phyloP scores from a whole-genome alignment of 345 rosid species.

The Camelina neglecta region DNA sequence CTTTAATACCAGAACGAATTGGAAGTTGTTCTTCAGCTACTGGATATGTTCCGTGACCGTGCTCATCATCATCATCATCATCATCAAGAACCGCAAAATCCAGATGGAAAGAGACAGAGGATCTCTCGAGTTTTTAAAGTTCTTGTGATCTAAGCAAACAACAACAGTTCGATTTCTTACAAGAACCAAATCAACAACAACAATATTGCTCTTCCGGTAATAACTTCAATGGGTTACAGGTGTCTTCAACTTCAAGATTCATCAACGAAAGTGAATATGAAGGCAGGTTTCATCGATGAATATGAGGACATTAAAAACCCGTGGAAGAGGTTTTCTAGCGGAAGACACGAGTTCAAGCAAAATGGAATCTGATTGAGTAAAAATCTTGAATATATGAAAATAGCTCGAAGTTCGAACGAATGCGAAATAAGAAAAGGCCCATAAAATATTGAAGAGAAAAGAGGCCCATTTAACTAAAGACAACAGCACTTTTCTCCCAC shows the following conservation, averaged over 20 bases:
- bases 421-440: background rate
- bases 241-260: slow-evolving; percentile 48
- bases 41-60: slow-evolving; percentile 59
- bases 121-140: slow-evolving; percentile 43
- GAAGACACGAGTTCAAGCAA: slow-evolving; percentile 51
- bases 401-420: too few relatives aligned
- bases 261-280: slow-evolving; percentile 44
- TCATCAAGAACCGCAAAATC: slow-evolving; percentile 38
- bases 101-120: slow-evolving; percentile 45
- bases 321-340: slow-evolving; percentile 48
- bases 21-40: slow-evolving; percentile 75
- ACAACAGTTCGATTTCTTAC: slow-evolving; percentile 37
- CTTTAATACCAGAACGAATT: slow-evolving; percentile 80
- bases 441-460: background rate
- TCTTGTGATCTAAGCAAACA: slow-evolving; percentile 40
- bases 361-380: background rate
- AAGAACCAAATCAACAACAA: slow-evolving; percentile 39
- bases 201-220: slow-evolving; percentile 42
- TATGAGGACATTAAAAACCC: slow-evolving; percentile 44
- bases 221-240: slow-evolving; percentile 47
- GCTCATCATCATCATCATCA: slow-evolving; percentile 40
- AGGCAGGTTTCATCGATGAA: slow-evolving; percentile 41
- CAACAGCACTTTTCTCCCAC: slow-evolving; percentile 15
- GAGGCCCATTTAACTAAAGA: background rate
- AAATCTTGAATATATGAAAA: background rate